These are phyloP conservation scores for Rhizoctonia solani DNA, from an alignment of 1,284 basidiomycete species.

Conservation along the genomic window DNA sequence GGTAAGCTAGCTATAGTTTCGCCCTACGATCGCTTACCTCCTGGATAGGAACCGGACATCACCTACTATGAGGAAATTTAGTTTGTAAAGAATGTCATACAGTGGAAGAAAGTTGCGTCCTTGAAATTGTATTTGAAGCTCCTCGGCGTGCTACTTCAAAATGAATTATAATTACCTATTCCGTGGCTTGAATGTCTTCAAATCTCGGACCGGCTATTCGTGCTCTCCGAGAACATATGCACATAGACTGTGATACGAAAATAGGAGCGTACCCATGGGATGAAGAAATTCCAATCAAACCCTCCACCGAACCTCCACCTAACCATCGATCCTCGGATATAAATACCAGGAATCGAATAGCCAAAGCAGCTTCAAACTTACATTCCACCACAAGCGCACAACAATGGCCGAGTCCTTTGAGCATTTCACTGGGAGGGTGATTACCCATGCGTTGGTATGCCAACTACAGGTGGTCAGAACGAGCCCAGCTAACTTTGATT, in stretches of 20 bases:
- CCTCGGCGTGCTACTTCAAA: too few relatives aligned
- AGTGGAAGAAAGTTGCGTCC: background rate
- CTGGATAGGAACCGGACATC: background rate
- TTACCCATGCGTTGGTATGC: background rate
- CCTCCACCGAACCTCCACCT: too few relatives aligned
- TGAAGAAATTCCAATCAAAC: too few relatives aligned
- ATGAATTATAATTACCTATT: too few relatives aligned
- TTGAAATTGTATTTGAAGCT: background rate
- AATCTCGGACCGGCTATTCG: too few relatives aligned
- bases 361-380: background rate
- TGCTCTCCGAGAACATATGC: too few relatives aligned
- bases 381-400: background rate
- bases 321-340: too few relatives aligned
- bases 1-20: background rate
- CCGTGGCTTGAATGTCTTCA: too few relatives aligned
- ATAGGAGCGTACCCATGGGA: too few relatives aligned
- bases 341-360: too few relatives aligned
- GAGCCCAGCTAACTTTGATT: background rate
- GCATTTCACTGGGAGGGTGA: constrained; percentile 7
- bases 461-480: background rate
- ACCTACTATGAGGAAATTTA: constrained; percentile 15
- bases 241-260: too few relatives aligned
- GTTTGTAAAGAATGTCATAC: background rate
- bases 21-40: background rate
- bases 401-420: constrained; percentile 7